Evolutionary conservation across 2,329 filamentous ascomycete genomes (phyloP).

Genomic region (Diaporthe longicolla): DNA sequence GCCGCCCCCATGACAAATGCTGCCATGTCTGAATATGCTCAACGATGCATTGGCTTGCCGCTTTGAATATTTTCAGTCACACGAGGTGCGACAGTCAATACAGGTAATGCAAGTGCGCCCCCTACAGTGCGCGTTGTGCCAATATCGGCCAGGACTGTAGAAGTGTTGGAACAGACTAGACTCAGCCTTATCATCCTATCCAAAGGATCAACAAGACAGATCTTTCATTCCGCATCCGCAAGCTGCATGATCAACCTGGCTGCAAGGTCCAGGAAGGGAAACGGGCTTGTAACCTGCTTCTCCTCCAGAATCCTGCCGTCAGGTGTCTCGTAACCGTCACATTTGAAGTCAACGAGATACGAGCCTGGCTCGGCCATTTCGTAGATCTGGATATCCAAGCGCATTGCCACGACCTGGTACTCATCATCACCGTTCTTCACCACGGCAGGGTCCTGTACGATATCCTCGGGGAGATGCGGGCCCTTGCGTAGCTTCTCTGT

Average conservation of each 20-base stretch:
- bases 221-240: conserved; percentile 78
- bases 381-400: conserved; percentile 96
- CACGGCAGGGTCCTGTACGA: conserved; percentile 45
- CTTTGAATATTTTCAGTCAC: background rate
- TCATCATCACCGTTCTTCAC: conserved; percentile 60
- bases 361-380: conserved; percentile 87
- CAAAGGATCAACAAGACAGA: background rate
- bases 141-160: background rate
- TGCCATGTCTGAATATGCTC: background rate
- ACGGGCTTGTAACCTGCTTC: conserved; percentile 95
- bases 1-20: conserved; percentile 5
- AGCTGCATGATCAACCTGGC: conserved; percentile 93
- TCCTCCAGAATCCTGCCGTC: conserved; percentile 85
- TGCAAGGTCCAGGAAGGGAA: conserved; percentile 95
- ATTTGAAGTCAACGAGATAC: conserved; percentile 98
- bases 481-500: conserved; percentile 73
- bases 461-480: conserved; percentile 51
- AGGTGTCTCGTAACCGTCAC: conserved; percentile 90
- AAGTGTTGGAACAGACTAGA: background rate
- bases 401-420: conserved; percentile 86
- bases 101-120: background rate
- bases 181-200: background rate
- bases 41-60: background rate
- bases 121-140: background rate
- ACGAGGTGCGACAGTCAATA: background rate